Evolutionary conservation across 352 stramenopile species (phyloP), one percentile per base, ranked within the genome.

Genomic region (Phytophthora parvispora): DNA sequence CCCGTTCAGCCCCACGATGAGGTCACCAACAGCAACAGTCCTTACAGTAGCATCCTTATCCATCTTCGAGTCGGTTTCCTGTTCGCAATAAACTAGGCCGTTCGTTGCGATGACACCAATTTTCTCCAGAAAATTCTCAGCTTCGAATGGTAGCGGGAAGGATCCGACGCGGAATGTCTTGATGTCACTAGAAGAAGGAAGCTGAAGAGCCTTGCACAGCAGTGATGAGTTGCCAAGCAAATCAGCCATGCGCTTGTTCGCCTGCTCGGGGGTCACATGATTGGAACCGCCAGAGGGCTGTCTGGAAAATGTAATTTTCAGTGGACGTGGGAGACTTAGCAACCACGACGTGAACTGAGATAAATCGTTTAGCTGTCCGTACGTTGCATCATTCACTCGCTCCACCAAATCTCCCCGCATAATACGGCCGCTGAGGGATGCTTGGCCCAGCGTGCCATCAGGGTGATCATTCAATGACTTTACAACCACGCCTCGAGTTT

Each of bases 281-380:
- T 58, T 29, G 22, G 22, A 60, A 5, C 58, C 52, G 29, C 20
- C 45, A 10, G 22, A 57, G 8, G 60, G 52, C 53, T 80, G 75
- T 51, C 80, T 76, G 0, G 84, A 91, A 60, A 95, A 93, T 4
- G 60, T 80, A 13, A 95, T 89, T 53, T 80, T 80, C 10, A 95
- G 56, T 9, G 89, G 89, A 7, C 89, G 84, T 31, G 84, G 81
- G 15, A 95, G 68, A 9, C 72, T 78, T n/a, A 93, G 70, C 38
- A 96, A 58, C 47, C 69, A 84, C 7, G 87, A 81, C 4, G 89
- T 96, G 43, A 96, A 96, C 68, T 96, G 86, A 25, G 84, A 94
- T 29, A 96, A 66, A 75, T 95, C 87, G 13, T 63, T 82, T 18
- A 96, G 58, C 20, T 77, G 48, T 8, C 89, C 89, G 48, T 93